Percentiles rank a stretch among this genome's conserved stretches.
These are phyloP conservation scores for Gracilaria domingensis DNA, from an alignment of 23 red algal genomes.

Conservation along the genomic window DNA sequence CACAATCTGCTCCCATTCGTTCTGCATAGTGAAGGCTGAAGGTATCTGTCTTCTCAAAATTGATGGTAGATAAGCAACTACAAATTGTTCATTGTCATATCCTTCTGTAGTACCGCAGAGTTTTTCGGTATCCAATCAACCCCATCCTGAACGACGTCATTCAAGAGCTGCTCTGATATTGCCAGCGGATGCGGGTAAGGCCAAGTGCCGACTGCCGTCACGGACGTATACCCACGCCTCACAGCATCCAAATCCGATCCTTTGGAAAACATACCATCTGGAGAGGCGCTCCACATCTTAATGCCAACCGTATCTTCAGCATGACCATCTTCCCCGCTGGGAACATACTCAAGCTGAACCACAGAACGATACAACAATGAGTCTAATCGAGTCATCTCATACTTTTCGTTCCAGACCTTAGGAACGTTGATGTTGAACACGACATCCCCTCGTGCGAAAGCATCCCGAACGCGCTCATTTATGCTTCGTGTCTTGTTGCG, in stretches of 20 bases:
- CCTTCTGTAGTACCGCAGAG: neutral
- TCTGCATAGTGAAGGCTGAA: neutral
- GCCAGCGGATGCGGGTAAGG: conserved; percentile 81
- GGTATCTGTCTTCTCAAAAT: neutral
- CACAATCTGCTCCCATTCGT: neutral
- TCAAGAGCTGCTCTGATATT: conserved; percentile 61
- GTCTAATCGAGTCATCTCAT: conserved; percentile 70
- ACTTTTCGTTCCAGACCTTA: conserved; percentile 74
- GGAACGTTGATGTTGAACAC: conserved; percentile 94
- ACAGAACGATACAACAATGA: conserved; percentile 94
- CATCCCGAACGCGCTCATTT: conserved; percentile 48
- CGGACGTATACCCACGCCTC: conserved; percentile 51
- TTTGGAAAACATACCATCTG: conserved; percentile 15
- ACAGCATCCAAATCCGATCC: conserved; percentile 68
- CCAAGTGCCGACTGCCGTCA: conserved; percentile 92
- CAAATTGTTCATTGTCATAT: neutral
- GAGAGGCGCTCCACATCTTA: neutral
- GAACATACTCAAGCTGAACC: conserved; percentile 43
- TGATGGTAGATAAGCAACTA: too few species aligned
- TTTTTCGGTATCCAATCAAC: conserved; percentile 51
- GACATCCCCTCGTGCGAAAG: conserved; percentile 84
- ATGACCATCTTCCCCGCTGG: neutral
- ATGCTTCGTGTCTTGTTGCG: neutral
- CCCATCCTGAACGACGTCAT: conserved; percentile 55
- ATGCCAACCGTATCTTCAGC: conserved; percentile 10